Evolutionary conservation across 768 basidiomycete genomes (phyloP).

Genomic region (Mycena olivaceomarginata): DNA sequence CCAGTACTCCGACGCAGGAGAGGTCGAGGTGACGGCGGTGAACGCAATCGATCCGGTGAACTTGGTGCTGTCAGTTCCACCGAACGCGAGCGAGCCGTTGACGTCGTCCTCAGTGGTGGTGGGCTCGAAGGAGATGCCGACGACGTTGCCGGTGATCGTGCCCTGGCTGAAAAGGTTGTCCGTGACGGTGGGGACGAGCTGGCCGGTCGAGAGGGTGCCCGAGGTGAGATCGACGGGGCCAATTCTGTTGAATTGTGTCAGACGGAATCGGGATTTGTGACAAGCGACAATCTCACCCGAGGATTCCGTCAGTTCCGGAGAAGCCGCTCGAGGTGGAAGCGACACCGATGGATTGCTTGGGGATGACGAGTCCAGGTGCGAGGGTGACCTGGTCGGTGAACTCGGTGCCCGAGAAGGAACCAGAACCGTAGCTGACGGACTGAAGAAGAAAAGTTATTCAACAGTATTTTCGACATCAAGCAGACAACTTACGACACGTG

Average conservation of each 20-base stretch:
- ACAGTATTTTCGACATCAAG: too few relatives aligned
- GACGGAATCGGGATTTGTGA: background rate
- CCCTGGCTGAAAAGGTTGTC: constrained; percentile 69
- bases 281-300: constrained; percentile 66
- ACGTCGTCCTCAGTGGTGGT: constrained; percentile 53
- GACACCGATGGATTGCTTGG: constrained; percentile 79
- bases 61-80: constrained; percentile 67
- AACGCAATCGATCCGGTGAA: constrained; percentile 66
- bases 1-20: constrained; percentile 72
- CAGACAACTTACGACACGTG: constrained; percentile 56
- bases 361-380: constrained; percentile 67
- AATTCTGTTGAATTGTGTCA: constrained; percentile 61
- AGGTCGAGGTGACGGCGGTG: constrained; percentile 56
- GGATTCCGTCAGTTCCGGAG: constrained; percentile 72
- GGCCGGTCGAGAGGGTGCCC: constrained; percentile 21
- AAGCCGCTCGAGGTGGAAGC: constrained; percentile 57
- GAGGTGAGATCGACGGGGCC: constrained; percentile 75
- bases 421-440: constrained; percentile 73
- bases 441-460: too few relatives aligned
- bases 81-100: constrained; percentile 63
- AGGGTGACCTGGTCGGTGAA: constrained; percentile 75
- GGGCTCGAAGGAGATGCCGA: constrained; percentile 74
- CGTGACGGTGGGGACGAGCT: constrained; percentile 72
- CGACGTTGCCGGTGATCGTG: constrained; percentile 59
- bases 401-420: constrained; percentile 74